These are phyloP conservation scores for Pythium dissimile DNA, from an alignment of 352 stramenopile species.

Conservation along the genomic window DNA sequence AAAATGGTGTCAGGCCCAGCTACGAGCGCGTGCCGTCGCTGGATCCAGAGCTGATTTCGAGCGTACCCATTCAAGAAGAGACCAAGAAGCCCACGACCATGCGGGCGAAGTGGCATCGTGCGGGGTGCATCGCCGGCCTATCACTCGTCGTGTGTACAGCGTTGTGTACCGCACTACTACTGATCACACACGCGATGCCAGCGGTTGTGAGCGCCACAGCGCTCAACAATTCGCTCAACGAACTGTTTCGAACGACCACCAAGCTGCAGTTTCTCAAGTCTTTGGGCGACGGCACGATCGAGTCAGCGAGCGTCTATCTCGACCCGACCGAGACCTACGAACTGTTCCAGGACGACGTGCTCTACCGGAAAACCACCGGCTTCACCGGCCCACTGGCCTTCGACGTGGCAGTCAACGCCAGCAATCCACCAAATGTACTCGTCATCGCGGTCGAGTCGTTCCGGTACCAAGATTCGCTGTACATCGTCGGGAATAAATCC, in stretches of 20 bases:
- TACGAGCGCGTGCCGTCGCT: neutral
- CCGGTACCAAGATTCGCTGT: conserved; percentile 45
- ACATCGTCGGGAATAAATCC: conserved; percentile 32
- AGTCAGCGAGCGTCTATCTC: conserved; percentile 23
- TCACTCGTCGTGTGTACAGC: neutral
- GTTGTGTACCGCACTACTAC: neutral
- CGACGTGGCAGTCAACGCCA: conserved; percentile 28
- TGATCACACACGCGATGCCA: neutral
- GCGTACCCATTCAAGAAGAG: neutral
- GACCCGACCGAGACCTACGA: conserved; percentile 40
- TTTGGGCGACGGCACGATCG: neutral
- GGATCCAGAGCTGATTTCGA: neutral
- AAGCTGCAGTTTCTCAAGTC: conserved; percentile 4
- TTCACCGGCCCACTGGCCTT: conserved; percentile 43
- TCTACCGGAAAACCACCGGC: conserved; percentile 31
- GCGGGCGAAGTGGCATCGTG: neutral
- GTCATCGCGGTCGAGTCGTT: conserved; percentile 53
- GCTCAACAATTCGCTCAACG: conserved; percentile 11
- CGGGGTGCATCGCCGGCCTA: neutral
- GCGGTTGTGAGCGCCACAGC: neutral
- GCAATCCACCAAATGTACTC: conserved; percentile 42
- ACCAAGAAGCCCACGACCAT: neutral
- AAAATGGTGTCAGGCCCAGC: neutral
- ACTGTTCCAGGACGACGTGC: conserved; percentile 28
- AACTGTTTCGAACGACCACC: conserved; percentile 8